Evolutionary conservation across 2,329 filamentous ascomycete genomes (phyloP).

Genomic region (Diaporthe amygdali): DNA sequence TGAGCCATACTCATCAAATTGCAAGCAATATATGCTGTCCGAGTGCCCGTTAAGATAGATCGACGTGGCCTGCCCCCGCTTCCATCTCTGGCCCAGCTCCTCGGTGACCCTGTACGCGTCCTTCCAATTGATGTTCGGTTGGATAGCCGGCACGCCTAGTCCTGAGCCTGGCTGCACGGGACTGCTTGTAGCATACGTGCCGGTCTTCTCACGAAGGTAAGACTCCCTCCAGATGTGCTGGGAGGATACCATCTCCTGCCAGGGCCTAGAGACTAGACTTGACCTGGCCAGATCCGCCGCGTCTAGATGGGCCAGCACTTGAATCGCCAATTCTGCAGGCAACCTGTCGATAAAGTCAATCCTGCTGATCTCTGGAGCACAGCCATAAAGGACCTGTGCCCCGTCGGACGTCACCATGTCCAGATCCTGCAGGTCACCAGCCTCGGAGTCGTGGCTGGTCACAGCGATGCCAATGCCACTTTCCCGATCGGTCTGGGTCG

Average conservation of each 20-base stretch:
- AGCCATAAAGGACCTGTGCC: constrained; percentile 37
- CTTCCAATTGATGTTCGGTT: constrained; percentile 80
- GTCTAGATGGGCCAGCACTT: constrained; percentile 63
- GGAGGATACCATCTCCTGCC: constrained; percentile 53
- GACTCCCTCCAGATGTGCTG: constrained; percentile 69
- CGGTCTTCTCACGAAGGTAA: constrained; percentile 65
- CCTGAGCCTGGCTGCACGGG: constrained; percentile 59
- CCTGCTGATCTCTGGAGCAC: constrained; percentile 48
- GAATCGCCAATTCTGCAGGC: constrained; percentile 63
- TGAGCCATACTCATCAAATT: constrained; percentile 88
- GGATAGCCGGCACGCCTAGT: constrained; percentile 59
- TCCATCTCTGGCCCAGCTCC: constrained; percentile 81
- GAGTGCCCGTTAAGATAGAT: constrained; percentile 92
- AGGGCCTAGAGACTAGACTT: constrained; percentile 55
- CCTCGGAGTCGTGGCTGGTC: constrained; percentile 45
- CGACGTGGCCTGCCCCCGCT: constrained; percentile 75
- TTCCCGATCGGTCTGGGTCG: constrained; percentile 61
- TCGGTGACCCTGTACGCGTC: constrained; percentile 80
- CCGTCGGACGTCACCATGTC: constrained; percentile 28
- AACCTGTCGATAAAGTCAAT: constrained; percentile 63
- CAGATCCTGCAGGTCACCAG: constrained; percentile 34
- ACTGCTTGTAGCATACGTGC: constrained; percentile 62
- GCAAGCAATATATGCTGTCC: constrained; percentile 96
- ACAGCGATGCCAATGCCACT: constrained; percentile 69
- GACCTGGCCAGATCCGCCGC: constrained; percentile 55